Evolutionary conservation across 495 filamentous ascomycete genomes (phyloP), one percentile per base, ranked within the genome.

Genomic region (Pseudevernia furfuracea): DNA sequence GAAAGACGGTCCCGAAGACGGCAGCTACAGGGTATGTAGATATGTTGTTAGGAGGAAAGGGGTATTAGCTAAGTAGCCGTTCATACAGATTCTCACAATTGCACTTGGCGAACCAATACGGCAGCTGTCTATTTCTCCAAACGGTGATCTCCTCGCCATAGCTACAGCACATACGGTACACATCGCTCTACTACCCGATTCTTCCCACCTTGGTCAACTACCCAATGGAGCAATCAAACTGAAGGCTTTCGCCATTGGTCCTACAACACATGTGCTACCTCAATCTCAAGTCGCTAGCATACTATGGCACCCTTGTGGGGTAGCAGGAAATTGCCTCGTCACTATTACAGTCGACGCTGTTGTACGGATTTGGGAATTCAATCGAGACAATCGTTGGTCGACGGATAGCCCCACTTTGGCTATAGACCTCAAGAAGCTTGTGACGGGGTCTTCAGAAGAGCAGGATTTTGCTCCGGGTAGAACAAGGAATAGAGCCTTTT

Each of bases 331-430:
- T 61, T 87, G 87, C 57, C 76, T 96, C 14, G 88, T 96, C 4
- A 96, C 92, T 0, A 81, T 96, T 55, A 96, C 92, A 7, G 82
- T 83, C 48, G 92, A 96, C 72, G 90, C 91, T 12, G 84, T 90
- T 11, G 88, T 96, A 21, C 85, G 92, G 19, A 75, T 96, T 38
- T 96, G 92, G 92, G 92, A 96, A 73, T 71, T 96, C 34, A 88
- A 90, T 49, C 77, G 84, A 38, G 80, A 85, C 41, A 89, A 94
- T 70, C 84, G 89, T 57, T 90, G 87, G 83, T 89, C 89, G 10
- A 96, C 95, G 70, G 88, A 91, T 67, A 80, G 85, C 34, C 89
- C 92, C n/a, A 82, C 88, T 1, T 76, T 96, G 21, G 85, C 89
- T 9, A 81, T 96, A 30, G 91, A 96, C 69, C 78, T 96, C 56